These are phyloP conservation scores for Entomortierella lignicola DNA, from an alignment of 192 early-diverging fungal genomes.

Conservation along the genomic window DNA sequence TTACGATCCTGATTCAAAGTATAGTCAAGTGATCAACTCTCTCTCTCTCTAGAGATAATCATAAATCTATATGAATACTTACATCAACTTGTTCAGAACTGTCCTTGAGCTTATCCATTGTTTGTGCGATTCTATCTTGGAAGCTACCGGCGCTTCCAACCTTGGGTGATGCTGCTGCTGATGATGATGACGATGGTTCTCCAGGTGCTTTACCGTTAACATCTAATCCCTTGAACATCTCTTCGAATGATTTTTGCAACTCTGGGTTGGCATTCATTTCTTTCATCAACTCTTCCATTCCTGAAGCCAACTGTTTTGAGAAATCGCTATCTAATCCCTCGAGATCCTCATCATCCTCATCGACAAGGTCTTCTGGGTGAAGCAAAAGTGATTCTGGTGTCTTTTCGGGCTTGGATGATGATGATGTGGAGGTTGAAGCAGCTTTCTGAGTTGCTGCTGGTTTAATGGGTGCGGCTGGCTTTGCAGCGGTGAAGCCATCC, in stretches of 20 bases:
- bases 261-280: conserved; percentile 67
- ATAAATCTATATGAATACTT: conserved; percentile 27
- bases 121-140: conserved; percentile 90
- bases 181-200: conserved; percentile 6
- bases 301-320: conserved; percentile 76
- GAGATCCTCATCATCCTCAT: conserved; percentile 40
- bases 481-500: conserved; percentile 74
- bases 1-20: too few relatives aligned
- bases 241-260: conserved; percentile 65
- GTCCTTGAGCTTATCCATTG: conserved; percentile 89
- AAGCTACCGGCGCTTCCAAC: conserved; percentile 63
- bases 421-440: conserved; percentile 8
- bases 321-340: conserved; percentile 75
- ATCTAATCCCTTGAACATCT: conserved; percentile 62
- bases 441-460: conserved; percentile 39
- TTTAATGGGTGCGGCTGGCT: conserved; percentile 53
- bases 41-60: neutral
- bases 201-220: conserved; percentile 26
- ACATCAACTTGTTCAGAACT: conserved; percentile 89
- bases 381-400: conserved; percentile 37
- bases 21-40: too few relatives aligned
- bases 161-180: conserved; percentile 21
- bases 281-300: conserved; percentile 85
- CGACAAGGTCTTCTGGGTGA: conserved; percentile 32
- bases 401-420: conserved; percentile 29